Evolutionary conservation across 441 rosid genomes (phyloP).

Genomic region (Gossypium davidsonii): DNA sequence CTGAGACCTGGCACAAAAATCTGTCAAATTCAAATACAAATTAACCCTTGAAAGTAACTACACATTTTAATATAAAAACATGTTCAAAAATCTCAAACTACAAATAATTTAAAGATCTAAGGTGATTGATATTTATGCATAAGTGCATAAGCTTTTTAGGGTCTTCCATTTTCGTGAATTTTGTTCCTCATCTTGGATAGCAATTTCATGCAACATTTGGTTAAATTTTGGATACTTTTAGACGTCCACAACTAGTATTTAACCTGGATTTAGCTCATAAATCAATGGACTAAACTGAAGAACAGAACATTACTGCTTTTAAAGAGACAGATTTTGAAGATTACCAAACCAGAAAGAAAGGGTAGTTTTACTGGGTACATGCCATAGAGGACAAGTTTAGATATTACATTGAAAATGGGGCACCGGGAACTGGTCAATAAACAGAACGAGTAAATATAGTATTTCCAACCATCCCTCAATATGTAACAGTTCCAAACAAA

Average conservation of each 20-base stretch:
- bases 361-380: background rate
- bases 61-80: too few species aligned
- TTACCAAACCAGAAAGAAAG: background rate
- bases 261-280: background rate
- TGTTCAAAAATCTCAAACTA: too few species aligned
- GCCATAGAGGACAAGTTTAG: background rate
- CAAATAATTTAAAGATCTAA: too few species aligned
- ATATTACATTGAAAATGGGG: background rate
- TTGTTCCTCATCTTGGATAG: too few species aligned
- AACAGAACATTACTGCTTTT: background rate
- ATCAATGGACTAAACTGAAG: background rate
- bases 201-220: background rate
- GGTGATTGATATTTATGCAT: too few species aligned
- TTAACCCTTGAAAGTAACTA: too few species aligned
- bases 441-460: conserved; percentile 10
- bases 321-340: background rate
- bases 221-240: background rate
- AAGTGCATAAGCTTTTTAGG: too few species aligned
- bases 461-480: conserved; percentile 13
- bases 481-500: conserved; percentile 13
- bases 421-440: background rate
- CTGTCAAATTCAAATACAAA: background rate
- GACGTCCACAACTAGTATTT: background rate
- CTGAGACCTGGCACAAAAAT: background rate
- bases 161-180: too few species aligned